phyloP scores from a whole-genome alignment of 768 basidiomycete species.

The Mycena vulgaris region DNA sequence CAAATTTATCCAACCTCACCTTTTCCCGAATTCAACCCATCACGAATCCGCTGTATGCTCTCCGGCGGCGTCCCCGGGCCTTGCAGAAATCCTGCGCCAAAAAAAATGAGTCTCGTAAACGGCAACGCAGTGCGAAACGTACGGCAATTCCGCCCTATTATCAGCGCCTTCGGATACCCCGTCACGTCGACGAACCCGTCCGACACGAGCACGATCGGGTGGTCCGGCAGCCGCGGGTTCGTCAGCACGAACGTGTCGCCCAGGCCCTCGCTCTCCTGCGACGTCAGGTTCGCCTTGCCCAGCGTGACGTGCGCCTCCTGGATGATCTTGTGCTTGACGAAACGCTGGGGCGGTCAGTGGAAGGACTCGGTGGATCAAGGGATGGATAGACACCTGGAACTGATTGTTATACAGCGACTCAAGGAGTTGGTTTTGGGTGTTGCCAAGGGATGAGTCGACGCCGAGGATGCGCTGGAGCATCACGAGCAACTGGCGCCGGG shows the following conservation, averaged over 20 bases:
- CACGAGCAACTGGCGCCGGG: constrained; percentile 27
- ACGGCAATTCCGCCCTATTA: constrained; percentile 38
- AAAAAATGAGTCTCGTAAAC: neutral
- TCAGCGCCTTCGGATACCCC: constrained; percentile 31
- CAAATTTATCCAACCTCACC: neutral
- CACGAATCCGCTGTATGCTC: constrained; percentile 36
- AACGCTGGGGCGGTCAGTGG: constrained; percentile 25
- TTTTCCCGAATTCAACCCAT: constrained; percentile 37
- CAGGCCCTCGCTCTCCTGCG: constrained; percentile 31
- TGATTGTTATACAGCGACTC: constrained; percentile 36
- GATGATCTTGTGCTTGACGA: constrained; percentile 38
- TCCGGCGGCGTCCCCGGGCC: constrained; percentile 35
- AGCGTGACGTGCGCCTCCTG: constrained; percentile 37
- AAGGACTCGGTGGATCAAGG: neutral
- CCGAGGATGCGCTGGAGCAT: constrained; percentile 32
- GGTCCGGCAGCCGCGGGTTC: constrained; percentile 38
- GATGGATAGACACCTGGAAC: constrained; percentile 20
- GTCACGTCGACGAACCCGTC: constrained; percentile 37
- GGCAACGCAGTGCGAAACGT: too few relatives aligned
- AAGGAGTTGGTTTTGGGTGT: constrained; percentile 26
- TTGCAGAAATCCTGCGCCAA: constrained; percentile 31
- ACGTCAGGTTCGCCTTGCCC: constrained; percentile 30
- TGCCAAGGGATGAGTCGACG: constrained; percentile 13
- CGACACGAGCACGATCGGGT: constrained; percentile 36
- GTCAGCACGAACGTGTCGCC: constrained; percentile 38